Percentiles rank a stretch among this genome's conserved stretches.
Evolutionary conservation across 345 rosid species (phyloP).

Genomic region (Trapa bicornis): DNA sequence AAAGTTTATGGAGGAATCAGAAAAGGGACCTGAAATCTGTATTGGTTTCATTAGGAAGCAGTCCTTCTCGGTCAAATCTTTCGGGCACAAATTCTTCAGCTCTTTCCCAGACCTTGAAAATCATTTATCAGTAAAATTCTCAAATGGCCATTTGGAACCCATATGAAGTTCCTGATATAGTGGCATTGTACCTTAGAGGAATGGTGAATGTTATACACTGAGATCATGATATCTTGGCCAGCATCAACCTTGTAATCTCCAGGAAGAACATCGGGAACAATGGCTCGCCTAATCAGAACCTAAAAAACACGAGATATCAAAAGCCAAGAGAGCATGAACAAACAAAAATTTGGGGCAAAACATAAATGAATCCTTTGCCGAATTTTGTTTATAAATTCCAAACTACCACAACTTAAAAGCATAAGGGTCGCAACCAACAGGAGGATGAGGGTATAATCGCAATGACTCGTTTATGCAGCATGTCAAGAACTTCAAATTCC

Average conservation of each 20-base stretch:
- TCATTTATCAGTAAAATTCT: not conserved
- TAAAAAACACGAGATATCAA: slow-evolving; percentile 6
- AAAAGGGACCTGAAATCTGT: slow-evolving; percentile 69
- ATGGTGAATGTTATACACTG: slow-evolving; percentile 88
- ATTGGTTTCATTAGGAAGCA: slow-evolving; percentile 83
- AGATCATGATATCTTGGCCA: slow-evolving; percentile 95
- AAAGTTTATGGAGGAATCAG: not conserved
- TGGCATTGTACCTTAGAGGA: slow-evolving; percentile 46
- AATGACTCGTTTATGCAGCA: slow-evolving; percentile 85
- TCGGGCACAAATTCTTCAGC: slow-evolving; percentile 85
- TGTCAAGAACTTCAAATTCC: slow-evolving; percentile 64
- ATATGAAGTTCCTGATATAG: not conserved
- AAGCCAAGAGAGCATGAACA: not conserved
- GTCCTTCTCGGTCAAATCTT: slow-evolving; percentile 64
- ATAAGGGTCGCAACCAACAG: slow-evolving; percentile 44
- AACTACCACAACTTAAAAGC: not conserved
- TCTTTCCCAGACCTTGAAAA: slow-evolving; percentile 79
- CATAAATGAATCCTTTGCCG: not conserved
- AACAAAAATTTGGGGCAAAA: not conserved
- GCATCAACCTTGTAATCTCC: slow-evolving; percentile 77
- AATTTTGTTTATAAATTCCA: not conserved
- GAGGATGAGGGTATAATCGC: slow-evolving; percentile 96
- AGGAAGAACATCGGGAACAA: slow-evolving; percentile 72
- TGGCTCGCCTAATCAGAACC: slow-evolving; percentile 91
- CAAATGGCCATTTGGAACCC: not conserved